phyloP scores from a whole-genome alignment of 208 protist species.

The Polymyxa betae region DNA sequence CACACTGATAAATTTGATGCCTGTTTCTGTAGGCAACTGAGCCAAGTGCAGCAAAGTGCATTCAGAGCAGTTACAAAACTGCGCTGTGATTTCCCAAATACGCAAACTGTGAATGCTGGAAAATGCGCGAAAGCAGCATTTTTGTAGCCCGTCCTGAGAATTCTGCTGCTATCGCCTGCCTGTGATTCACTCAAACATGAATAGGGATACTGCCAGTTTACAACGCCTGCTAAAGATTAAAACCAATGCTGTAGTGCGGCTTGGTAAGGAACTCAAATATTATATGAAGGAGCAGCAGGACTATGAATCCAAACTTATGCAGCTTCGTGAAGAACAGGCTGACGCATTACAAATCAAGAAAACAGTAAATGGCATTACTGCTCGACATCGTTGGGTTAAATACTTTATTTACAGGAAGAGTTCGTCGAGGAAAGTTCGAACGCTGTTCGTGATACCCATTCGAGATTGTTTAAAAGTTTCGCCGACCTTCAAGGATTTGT shows the following conservation, averaged over 20 bases:
- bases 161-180: no score
- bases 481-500: slow-evolving; percentile 18
- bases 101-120: no score
- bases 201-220: no score
- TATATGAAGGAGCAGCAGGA: slow-evolving; percentile 50
- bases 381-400: neutral
- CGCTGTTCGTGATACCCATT: slow-evolving; percentile 32
- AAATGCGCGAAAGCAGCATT: no score
- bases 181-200: no score
- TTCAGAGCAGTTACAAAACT: no score
- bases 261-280: slow-evolving; percentile 37
- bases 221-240: slow-evolving; percentile 51
- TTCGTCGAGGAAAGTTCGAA: slow-evolving; percentile 2
- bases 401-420: neutral
- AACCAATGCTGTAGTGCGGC: neutral
- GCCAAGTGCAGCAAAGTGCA: no score
- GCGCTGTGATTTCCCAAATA: no score
- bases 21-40: no score
- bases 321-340: neutral
- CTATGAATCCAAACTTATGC: neutral
- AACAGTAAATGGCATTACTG: slow-evolving; percentile 15
- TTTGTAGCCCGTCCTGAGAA: no score
- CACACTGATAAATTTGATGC: no score
- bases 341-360: slow-evolving; percentile 14
- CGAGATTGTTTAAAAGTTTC: neutral